Base-by-base conservation (phyloP, 371 early-diverging fungal genomes). In the Apophysomyces elegans region DNA sequence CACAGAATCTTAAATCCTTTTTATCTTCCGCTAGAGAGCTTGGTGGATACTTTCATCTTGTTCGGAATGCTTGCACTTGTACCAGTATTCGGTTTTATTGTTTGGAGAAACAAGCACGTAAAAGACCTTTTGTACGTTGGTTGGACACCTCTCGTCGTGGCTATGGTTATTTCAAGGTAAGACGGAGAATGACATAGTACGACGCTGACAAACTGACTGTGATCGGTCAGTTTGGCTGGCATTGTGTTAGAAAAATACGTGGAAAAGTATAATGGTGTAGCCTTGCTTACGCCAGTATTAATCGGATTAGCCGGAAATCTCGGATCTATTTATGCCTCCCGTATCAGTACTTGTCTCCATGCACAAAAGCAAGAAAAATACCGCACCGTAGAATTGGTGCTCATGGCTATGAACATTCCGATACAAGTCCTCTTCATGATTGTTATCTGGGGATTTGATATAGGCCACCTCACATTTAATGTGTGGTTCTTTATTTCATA, bases 241-340 rank as follows among this genome's bases (percentile, higher is more conserved):
- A 72, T 94, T 38, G 79, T 93, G 0, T 74, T 95, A 56, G 94
- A 93, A 65, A 74, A 80, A 8, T 92, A 85, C 65, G 90, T 94
- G 7, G 86, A 86, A 47, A 71, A 77, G 36, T 94, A 80, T 62
- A 86, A 87, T n/a, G 93, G 91, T 6, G 83, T 95, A 58, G 95
- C 94, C 5, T 65, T 91, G 58, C 74, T 91, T 50, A 84, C 89
- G 4, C 93, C 93, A 6, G 91, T 92, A 1, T 69, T 92, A 57
- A 90, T 87, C 70, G 92, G 90, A 3, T 64, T 90, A n/a, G 86
- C 88, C 12, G 95, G 95, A 32, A 94, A 95, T 72, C 70, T 95
- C 36, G 91, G 92, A 12, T 90, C 92, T 9, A 90, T 95, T 14
- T 94, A 90, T 69, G 91, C 92, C 0, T 92, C 93, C 7, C 83